Base-by-base conservation (phyloP, 129 eudicot species). In the Scalesia atractyloides region DNA sequence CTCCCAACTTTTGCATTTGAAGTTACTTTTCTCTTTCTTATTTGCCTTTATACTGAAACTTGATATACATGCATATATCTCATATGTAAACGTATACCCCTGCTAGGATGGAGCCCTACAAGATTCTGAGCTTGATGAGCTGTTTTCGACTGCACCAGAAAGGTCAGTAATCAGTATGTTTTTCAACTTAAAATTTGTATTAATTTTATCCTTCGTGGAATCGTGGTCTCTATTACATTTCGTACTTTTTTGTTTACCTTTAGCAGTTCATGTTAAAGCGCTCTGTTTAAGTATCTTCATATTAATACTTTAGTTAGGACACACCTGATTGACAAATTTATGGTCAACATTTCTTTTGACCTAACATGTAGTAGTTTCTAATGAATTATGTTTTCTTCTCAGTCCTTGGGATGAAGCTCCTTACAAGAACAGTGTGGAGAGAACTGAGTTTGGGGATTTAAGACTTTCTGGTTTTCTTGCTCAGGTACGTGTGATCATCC, bases 61-160 rank as follows among this genome's bases (percentile, higher is more conserved):
- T 67, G 66, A 64, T 61, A 59, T 63, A 69, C 72, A 15, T 70
- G 20, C 41, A 74, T 49, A 22, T 75, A 66, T 64, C 67, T 61
- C 66, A 52, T 50, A 44, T 50, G 17, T 46, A 14, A 60, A 43
- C 22, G 30, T 80, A 80, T 64, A 44, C 50, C n/a, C 77, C 57
- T 81, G 57, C 50, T 73, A 94, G 98, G 96, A 90, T 70, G 93
- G 91, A 67, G 85, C 88, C 70, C 72, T 94, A 43, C 83, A 85
- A 57, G 81, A 75, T 11, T 74, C 85, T 62, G 98, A 94, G 77
- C 85, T 94, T 80, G 91, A 87, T 37, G 98, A 94, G 74, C 74
- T 94, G 26, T 94, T 94, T 82, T 87, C 97, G 66, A 94, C 97
- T 68, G 96, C 98, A 79, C 98, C 96, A 58, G 96, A 94, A 76